A percentile compares a stretch with the other conserved stretches of the same genome.
These are phyloP conservation scores for Debaryomycetaceae sp. DNA, from an alignment of 1,139 yeast genomes.

Conservation along the genomic window DNA sequence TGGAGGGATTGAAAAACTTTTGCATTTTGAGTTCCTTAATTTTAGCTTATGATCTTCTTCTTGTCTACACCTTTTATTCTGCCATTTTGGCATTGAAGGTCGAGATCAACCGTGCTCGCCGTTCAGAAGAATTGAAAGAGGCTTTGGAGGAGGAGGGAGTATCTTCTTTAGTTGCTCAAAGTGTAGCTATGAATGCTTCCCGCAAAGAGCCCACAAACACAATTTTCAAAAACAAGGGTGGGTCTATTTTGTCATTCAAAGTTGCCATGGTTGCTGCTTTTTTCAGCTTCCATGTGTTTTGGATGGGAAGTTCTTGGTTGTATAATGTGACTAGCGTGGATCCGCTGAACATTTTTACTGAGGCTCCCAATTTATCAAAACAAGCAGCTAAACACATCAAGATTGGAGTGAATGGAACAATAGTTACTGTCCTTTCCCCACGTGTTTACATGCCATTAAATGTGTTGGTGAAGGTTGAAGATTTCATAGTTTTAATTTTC, in stretches of 20 bases:
- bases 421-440: constrained; percentile 67
- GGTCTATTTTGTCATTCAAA: constrained; percentile 59
- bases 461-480: constrained; percentile 63
- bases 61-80: constrained; percentile 80
- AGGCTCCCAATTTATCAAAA: constrained; percentile 34
- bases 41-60: constrained; percentile 66
- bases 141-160: constrained; percentile 95
- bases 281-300: constrained; percentile 70
- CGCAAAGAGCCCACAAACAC: constrained; percentile 39
- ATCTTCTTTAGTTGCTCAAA: constrained; percentile 60
- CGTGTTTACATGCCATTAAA: constrained; percentile 70
- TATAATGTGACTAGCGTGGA: constrained; percentile 34
- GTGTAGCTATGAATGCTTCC: constrained; percentile 61
- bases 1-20: constrained; percentile 78
- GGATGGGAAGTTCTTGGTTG: constrained; percentile 72
- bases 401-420: constrained; percentile 46
- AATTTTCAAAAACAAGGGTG: constrained; percentile 22
- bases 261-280: constrained; percentile 66
- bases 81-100: constrained; percentile 86
- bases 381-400: constrained; percentile 41
- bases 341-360: constrained; percentile 25
- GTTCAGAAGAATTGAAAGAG: constrained; percentile 74
- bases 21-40: constrained; percentile 76
- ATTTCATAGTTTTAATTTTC: constrained; percentile 49
- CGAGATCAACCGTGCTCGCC: constrained; percentile 85